These are phyloP conservation scores for Capillidium rhysosporum DNA, from an alignment of 371 early-diverging fungal genomes.

Conservation along the genomic window DNA sequence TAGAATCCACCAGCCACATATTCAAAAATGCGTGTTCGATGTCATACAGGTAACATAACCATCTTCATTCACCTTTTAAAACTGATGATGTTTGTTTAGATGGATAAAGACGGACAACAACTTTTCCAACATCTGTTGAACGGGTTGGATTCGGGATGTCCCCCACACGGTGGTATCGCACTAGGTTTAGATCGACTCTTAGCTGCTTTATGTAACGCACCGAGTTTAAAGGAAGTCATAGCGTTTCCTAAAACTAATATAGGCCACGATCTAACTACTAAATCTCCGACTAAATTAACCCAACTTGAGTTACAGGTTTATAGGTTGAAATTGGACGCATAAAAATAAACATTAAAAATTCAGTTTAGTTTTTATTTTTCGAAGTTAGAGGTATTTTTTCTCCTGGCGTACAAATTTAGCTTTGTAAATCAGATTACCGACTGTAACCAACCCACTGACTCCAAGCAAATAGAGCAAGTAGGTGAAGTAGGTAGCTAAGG, in stretches of 20 bases:
- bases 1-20: conserved; percentile 58
- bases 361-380: background rate
- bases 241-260: conserved; percentile 77
- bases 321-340: background rate
- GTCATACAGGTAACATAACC: conserved; percentile 31
- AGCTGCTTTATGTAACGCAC: conserved; percentile 45
- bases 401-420: background rate
- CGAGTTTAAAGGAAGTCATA: conserved; percentile 75
- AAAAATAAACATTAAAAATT: background rate
- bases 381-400: background rate
- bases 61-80: background rate
- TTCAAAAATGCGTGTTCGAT: conserved; percentile 54
- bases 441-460: background rate
- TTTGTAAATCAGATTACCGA: background rate
- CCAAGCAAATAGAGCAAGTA: background rate
- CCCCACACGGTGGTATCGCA: conserved; percentile 84
- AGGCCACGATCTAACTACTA: conserved; percentile 67
- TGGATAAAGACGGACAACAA: conserved; percentile 21
- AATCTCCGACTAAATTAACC: conserved; percentile 25
- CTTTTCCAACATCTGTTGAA: conserved; percentile 65
- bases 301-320: background rate
- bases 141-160: conserved; percentile 67
- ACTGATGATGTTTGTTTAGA: conserved; percentile 8
- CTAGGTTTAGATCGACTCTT: conserved; percentile 71
- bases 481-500: background rate